These are phyloP conservation scores for Euphorbia schlechtendalii DNA, from an alignment of 441 rosid species.

Conservation along the genomic window DNA sequence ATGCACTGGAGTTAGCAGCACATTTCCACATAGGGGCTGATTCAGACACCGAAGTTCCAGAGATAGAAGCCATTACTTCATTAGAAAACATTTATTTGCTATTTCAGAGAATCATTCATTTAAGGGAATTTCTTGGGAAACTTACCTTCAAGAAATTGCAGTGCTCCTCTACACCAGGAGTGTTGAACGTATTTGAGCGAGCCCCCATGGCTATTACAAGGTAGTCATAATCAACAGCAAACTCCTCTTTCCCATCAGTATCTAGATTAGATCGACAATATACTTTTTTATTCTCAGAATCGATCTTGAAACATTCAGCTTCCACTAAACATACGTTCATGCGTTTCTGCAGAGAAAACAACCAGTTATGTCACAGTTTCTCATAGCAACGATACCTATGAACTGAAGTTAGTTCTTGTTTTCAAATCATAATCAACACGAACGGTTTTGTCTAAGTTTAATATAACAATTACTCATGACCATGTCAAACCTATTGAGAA, in stretches of 20 bases:
- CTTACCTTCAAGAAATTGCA: conserved; percentile 91
- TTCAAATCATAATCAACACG: not conserved
- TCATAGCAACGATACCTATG: not conserved
- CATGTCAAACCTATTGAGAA: too few relatives aligned
- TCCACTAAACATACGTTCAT: conserved; percentile 56
- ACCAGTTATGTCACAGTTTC: not conserved
- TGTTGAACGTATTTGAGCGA: conserved; percentile 88
- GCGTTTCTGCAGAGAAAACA: conserved; percentile 42
- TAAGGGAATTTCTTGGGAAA: not conserved
- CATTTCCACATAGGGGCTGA: not conserved
- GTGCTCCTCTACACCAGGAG: conserved; percentile 87
- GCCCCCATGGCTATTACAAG: conserved; percentile 95
- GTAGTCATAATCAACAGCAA: conserved; percentile 76
- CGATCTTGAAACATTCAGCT: conserved; percentile 92
- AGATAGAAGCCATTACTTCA: not conserved
- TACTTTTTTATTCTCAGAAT: conserved; percentile 65
- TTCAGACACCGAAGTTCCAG: conserved; percentile 5
- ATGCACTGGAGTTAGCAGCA: not conserved
- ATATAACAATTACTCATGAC: too few relatives aligned
- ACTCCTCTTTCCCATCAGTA: conserved; percentile 54
- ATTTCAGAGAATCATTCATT: not conserved
- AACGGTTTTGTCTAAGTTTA: not conserved
- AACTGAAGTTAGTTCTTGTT: not conserved
- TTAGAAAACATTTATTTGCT: not conserved
- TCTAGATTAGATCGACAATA: conserved; percentile 54